Base-by-base conservation (phyloP, 148 eudicot species). In the Fallopia convolvulus region DNA sequence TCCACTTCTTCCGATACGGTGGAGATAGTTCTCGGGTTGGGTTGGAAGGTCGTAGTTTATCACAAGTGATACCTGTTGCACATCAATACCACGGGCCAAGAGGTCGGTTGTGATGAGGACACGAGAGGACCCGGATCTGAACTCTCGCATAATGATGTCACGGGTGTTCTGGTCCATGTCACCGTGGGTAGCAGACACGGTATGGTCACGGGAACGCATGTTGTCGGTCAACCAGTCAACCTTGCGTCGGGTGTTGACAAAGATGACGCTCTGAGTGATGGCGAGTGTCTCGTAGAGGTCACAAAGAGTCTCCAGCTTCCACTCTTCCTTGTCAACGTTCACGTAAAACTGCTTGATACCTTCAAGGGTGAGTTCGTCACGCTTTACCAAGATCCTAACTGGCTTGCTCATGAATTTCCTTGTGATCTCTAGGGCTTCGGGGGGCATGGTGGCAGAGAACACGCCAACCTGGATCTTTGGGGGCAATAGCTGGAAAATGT, bases 161-260 rank as follows among this genome's bases (percentile, higher is more conserved):
- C 88, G 46, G 1, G 88, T 85, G 80, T 85, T 85, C 79, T 85
- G 88, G 74, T 85, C 87, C 87, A 85, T 85, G 83, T 85, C 87
- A 56, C 85, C 85, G 12, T 85, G 87, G 40, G 85, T 85, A 76
- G 88, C 88, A 10, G 88, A 85, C 72, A 85, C 88, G 15, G 88
- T 85, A 74, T 85, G 88, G 76, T 85, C 88, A 4, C 84, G 81
- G 75, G 82, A 70, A 1, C 88, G 79, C 88, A 85, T 85, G 42
- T 83, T 80, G 79, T 85, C 85, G 10, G 88, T 83, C 32, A 85
- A 85, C 88, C 88, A 85, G 83, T 85, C 88, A 6, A 85, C 88
- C 79, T 85, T 85, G 70, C 88, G 80, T 10, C 88, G 20, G 9
- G 88, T 85, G 79, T 85, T 85, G 41, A 85, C 88, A 40, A 85